Evolutionary conservation across 202 grass and related monocot species (phyloP).

Genomic region (Schoenoplectus tabernaemontani): DNA sequence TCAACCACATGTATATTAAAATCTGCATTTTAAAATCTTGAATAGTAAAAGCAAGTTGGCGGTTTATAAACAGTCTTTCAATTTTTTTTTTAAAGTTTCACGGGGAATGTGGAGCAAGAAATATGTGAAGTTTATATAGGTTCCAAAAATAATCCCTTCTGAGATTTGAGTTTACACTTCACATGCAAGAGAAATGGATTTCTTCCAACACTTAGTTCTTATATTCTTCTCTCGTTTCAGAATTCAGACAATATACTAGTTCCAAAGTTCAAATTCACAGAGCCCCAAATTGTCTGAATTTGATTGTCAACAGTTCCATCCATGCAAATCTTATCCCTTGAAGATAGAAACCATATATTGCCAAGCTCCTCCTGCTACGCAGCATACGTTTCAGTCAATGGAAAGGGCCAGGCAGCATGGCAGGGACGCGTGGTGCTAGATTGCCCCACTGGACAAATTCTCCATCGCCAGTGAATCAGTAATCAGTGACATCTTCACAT

Average conservation of each 20-base stretch:
- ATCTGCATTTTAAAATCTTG: too few relatives aligned
- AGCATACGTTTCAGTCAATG: too few relatives aligned
- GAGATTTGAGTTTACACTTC: conserved; percentile 12
- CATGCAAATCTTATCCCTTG: background rate
- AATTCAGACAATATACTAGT: background rate
- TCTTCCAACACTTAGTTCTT: too few relatives aligned
- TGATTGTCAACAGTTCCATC: background rate
- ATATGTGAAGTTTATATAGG: background rate
- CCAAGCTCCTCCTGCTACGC: too few relatives aligned
- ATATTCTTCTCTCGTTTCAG: too few relatives aligned
- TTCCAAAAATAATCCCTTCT: background rate
- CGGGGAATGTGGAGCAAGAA: background rate
- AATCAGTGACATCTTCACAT: too few relatives aligned
- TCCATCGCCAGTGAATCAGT: background rate
- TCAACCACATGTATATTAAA: too few relatives aligned
- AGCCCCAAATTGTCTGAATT: background rate
- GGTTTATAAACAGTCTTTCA: too few relatives aligned
- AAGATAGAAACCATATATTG: too few relatives aligned
- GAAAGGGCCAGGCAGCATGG: too few relatives aligned
- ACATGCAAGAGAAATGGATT: background rate
- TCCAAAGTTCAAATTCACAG: background rate
- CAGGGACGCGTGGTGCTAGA: background rate
- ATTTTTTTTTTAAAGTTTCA: conserved; percentile 2
- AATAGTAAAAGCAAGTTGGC: too few relatives aligned
- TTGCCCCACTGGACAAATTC: background rate